Percentiles rank a stretch among this genome's conserved stretches.
Evolutionary conservation across 352 stramenopile species (phyloP).

Genomic region (Phytophthora cryptogea): DNA sequence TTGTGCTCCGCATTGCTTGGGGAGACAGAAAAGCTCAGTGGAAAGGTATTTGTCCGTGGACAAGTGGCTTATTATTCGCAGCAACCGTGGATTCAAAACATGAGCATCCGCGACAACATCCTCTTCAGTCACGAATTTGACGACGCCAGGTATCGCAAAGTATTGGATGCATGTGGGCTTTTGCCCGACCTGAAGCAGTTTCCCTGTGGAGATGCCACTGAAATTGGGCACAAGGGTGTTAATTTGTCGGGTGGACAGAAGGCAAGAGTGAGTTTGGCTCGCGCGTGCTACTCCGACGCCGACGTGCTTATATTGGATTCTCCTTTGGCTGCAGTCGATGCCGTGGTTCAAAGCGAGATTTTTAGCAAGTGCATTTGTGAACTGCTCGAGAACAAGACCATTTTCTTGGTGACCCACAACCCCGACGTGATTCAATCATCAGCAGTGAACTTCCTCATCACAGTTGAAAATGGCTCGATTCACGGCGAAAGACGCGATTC

Average conservation of each 20-base stretch:
- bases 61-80: constrained; percentile 66
- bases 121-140: constrained; percentile 75
- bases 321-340: constrained; percentile 69
- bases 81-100: constrained; percentile 93
- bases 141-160: constrained; percentile 34
- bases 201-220: constrained; percentile 85
- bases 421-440: constrained; percentile 47
- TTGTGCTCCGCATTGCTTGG: constrained; percentile 40
- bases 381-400: constrained; percentile 43
- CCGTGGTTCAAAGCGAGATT: constrained; percentile 88
- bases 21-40: constrained; percentile 71
- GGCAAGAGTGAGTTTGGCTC: constrained; percentile 59
- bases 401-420: constrained; percentile 91
- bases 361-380: constrained; percentile 59
- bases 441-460: constrained; percentile 23
- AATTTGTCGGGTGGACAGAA: constrained; percentile 95
- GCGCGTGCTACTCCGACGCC: constrained; percentile 58
- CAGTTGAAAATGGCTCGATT: constrained; percentile 8
- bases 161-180: constrained; percentile 70
- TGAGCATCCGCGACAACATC: constrained; percentile 91
- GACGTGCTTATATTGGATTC: constrained; percentile 90
- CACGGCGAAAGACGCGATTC: background rate
- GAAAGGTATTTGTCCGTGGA: constrained; percentile 29
- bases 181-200: constrained; percentile 84
- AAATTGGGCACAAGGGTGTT: constrained; percentile 96